phyloP scores from a whole-genome alignment of 495 filamentous ascomycete species.

The Astrothelium macrocarpum region DNA sequence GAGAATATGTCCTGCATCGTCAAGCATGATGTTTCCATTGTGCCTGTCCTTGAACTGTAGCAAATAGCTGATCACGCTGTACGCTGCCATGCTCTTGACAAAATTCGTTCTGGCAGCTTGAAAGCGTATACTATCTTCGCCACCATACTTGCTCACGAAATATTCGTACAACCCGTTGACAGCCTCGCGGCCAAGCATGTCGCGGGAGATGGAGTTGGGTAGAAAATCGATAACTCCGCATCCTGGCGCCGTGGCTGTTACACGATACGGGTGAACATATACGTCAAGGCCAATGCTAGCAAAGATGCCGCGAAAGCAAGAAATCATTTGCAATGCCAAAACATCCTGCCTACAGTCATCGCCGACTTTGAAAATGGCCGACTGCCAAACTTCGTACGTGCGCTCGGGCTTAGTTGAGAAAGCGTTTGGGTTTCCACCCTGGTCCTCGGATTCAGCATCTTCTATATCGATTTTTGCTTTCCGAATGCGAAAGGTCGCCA shows the following conservation, averaged over 20 bases:
- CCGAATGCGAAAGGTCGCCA: slow-evolving; percentile 96
- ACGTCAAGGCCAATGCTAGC: slow-evolving; percentile 88
- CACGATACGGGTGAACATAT: slow-evolving; percentile 92
- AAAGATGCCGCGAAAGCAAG: slow-evolving; percentile 94
- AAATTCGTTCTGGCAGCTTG: slow-evolving; percentile 95
- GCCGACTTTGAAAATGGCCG: slow-evolving; percentile 98
- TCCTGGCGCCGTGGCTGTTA: slow-evolving; percentile 95
- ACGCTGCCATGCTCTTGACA: slow-evolving; percentile 99
- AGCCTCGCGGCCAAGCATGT: slow-evolving; percentile 96
- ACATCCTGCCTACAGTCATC: slow-evolving; percentile 98
- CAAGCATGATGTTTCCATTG: slow-evolving; percentile 99
- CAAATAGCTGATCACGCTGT: slow-evolving; percentile 94
- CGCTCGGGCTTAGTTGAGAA: slow-evolving; percentile 22
- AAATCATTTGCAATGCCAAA: slow-evolving; percentile 92
- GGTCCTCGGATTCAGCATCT: slow-evolving; percentile 31
- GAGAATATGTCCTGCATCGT: slow-evolving; percentile 92
- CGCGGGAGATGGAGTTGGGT: slow-evolving; percentile 92
- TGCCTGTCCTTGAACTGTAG: slow-evolving; percentile 98
- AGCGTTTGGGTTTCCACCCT: slow-evolving; percentile 17
- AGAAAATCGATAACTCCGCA: slow-evolving; percentile 98
- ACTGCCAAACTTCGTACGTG: slow-evolving; percentile 89
- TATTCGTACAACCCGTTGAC: slow-evolving; percentile 98
- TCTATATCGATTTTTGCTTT: slow-evolving; percentile 48
- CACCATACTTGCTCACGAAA: slow-evolving; percentile 93
- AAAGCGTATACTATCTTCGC: slow-evolving; percentile 86